These are phyloP conservation scores for Exobasidium cylindrosporum DNA, from an alignment of 1,284 basidiomycete species.

Conservation along the genomic window DNA sequence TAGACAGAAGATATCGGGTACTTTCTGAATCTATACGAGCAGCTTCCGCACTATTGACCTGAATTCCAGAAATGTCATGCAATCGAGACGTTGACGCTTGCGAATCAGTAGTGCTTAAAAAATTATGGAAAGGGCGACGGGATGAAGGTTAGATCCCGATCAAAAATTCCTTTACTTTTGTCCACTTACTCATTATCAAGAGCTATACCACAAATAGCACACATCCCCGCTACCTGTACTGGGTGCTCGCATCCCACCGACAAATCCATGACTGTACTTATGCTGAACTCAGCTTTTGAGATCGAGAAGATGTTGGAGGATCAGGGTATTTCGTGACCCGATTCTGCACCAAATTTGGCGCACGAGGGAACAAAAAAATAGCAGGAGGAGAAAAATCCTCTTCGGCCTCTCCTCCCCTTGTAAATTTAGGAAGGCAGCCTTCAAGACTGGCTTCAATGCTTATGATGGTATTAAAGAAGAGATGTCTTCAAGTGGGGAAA, in stretches of 20 bases:
- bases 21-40: conserved; percentile 80
- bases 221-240: conserved; percentile 85
- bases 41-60: conserved; percentile 64
- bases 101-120: conserved; percentile 2
- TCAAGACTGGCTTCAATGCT: too few relatives aligned
- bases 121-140: neutral
- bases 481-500: too few relatives aligned
- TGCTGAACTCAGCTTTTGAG: too few relatives aligned
- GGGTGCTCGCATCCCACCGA: conserved; percentile 72
- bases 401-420: too few relatives aligned
- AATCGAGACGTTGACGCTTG: conserved; percentile 32
- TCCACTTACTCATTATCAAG: conserved; percentile 72
- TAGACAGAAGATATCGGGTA: conserved; percentile 70
- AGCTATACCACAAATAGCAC: conserved; percentile 88
- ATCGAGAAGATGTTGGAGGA: too few relatives aligned
- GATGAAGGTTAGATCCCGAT: too few relatives aligned
- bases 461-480: too few relatives aligned
- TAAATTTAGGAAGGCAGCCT: too few relatives aligned
- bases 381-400: too few relatives aligned
- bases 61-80: conserved; percentile 46
- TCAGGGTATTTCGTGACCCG: too few relatives aligned
- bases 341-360: too few relatives aligned
- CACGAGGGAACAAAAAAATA: too few relatives aligned
- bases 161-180: neutral
- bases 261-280: neutral